phyloP scores from a whole-genome alignment of 257 asterid species.

The Jacaranda copaia region DNA sequence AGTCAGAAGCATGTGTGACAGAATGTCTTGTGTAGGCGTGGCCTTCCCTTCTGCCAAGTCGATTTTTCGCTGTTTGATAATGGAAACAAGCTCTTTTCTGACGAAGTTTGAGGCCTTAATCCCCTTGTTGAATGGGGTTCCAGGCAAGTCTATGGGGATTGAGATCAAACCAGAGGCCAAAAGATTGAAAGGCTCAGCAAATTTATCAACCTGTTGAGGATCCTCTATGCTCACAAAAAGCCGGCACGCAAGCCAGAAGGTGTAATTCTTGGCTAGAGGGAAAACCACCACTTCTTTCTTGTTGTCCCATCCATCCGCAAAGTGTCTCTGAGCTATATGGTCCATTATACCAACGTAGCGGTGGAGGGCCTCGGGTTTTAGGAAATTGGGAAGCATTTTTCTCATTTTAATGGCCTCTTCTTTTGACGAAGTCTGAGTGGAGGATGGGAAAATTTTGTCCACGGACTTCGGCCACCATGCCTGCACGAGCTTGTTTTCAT shows the following conservation, averaged over 20 bases:
- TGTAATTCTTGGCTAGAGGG: conserved; percentile 44
- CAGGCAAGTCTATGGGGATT: conserved; percentile 43
- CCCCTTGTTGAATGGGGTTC: conserved; percentile 45
- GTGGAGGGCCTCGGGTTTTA: conserved; percentile 47
- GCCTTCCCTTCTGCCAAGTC: conserved; percentile 46
- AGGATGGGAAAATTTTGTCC: conserved; percentile 47
- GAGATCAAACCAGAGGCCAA: conserved; percentile 45
- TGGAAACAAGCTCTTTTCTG: conserved; percentile 38
- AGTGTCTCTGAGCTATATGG: conserved; percentile 46
- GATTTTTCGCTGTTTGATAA: conserved; percentile 39
- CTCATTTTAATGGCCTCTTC: conserved; percentile 48
- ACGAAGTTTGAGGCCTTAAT: conserved; percentile 46
- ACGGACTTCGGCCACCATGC: conserved; percentile 51
- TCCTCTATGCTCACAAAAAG: conserved; percentile 47
- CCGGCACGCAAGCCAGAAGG: conserved; percentile 45
- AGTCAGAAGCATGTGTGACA: conserved; percentile 50
- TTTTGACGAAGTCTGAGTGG: conserved; percentile 40
- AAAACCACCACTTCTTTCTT: conserved; percentile 33
- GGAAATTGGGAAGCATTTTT: conserved; percentile 42
- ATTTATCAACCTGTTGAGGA: conserved; percentile 26
- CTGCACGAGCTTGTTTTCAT: conserved; percentile 48
- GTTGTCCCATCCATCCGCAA: conserved; percentile 43
- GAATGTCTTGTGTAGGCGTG: conserved; percentile 43
- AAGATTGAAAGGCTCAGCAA: conserved; percentile 38
- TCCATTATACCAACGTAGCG: conserved; percentile 50